Evolutionary conservation across 345 rosid genomes (phyloP).

Genomic region (Adansonia digitata): DNA sequence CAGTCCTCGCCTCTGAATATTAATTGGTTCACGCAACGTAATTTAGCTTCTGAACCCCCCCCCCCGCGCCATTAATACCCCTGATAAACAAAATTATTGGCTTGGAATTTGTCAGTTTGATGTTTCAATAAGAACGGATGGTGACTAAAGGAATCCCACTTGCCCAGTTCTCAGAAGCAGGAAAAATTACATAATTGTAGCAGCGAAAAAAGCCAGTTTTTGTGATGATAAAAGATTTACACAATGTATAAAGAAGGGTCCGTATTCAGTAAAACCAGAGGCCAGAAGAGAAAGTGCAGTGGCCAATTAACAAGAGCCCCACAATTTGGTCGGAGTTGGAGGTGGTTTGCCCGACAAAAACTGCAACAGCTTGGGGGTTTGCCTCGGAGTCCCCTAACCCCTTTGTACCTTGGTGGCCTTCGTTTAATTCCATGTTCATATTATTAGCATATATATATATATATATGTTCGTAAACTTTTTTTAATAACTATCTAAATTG

Average conservation of each 20-base stretch:
- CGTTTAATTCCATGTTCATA: neutral
- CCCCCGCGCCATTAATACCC: neutral
- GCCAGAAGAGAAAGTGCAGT: neutral
- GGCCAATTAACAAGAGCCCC: slow-evolving; percentile 20
- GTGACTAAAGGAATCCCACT: neutral
- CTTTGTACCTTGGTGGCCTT: neutral
- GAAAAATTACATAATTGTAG: neutral
- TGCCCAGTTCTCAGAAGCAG: neutral
- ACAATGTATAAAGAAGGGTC: neutral
- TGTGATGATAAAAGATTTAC: neutral
- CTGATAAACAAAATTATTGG: neutral
- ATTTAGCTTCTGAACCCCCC: neutral
- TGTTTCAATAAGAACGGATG: neutral
- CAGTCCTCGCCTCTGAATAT: neutral
- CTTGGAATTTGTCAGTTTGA: neutral
- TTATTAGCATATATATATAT: neutral
- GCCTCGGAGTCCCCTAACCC: neutral
- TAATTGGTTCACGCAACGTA: neutral
- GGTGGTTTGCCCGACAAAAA: slow-evolving; percentile 44
- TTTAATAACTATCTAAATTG: neutral
- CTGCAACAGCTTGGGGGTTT: slow-evolving; percentile 12
- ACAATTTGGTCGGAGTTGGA: slow-evolving; percentile 42
- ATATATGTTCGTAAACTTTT: neutral
- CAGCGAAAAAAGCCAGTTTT: neutral
- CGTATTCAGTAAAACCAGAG: slow-evolving; percentile 23